Evolutionary conservation across 179 eudicot species (phyloP), one percentile per base, ranked within the genome.

Genomic region (Beta lomatogona): DNA sequence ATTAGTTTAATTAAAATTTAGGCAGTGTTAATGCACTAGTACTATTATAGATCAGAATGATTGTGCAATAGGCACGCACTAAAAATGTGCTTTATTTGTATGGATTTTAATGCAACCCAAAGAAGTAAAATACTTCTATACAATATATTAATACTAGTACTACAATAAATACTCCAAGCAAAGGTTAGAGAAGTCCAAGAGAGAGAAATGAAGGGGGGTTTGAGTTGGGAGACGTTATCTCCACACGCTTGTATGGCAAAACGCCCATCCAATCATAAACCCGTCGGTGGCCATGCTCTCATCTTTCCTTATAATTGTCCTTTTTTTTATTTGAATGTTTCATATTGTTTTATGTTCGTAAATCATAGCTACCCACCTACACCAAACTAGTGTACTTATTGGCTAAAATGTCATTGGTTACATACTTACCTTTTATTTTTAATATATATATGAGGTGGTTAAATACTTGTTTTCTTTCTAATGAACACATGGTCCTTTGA

Each of bases 221-320:
- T 65, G 73, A 18, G 73, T 69, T 69, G 10, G 1, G 61, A 75
- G 52, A 50, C 31, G 55, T 79, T 70, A 79, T 79, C 50, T 71
- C 77, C 81, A 79, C 77, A 48, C 71, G 71, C 71, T 64, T 77
- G 69, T 12, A 76, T 76, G 69, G 77, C 58, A 54, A 16, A 52
- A 13, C 22, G 18, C 21, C 25, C 73, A 72, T 46, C 77, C 77
- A 61, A 71, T 80, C 77, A 80, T 44, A 3, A 16, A 21, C 41
- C 45, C 82, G 82, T 80, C 78, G 77, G 82, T 80, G 82, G 31
- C 50, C 28, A 25, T 53, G 55, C 9, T 28, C 21, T 65, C 9
- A 48, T 15, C 10, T 5, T 36, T 9, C 41, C 3, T 57, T 28
- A 19, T 50, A 15, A 67, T 67, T 76, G 25, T 44, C 54, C 44